Evolutionary conservation across 2,329 filamentous ascomycete genomes (phyloP).

Genomic region (Trichoderma koningiopsis): DNA sequence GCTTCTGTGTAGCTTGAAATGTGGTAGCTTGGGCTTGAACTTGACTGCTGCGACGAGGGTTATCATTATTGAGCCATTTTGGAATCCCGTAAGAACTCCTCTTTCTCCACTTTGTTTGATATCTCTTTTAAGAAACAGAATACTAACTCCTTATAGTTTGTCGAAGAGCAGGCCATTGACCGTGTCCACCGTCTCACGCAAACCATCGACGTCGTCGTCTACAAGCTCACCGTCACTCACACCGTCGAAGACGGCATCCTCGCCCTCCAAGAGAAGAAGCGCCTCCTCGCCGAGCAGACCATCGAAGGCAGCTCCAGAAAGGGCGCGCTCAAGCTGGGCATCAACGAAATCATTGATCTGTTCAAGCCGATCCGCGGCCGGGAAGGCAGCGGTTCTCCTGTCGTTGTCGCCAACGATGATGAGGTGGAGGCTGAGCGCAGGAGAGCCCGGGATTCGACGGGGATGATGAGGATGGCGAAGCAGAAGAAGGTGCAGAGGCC

Average conservation of each 20-base stretch:
- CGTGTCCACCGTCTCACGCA: slow-evolving; percentile 98
- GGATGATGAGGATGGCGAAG: slow-evolving; percentile 33
- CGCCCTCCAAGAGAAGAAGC: slow-evolving; percentile 92
- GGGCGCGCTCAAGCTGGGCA: slow-evolving; percentile 76
- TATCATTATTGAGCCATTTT: slow-evolving; percentile 95
- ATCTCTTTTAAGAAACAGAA: background rate
- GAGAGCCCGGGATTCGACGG: slow-evolving; percentile 32
- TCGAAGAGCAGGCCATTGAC: slow-evolving; percentile 98
- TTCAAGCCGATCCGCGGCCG: slow-evolving; percentile 66
- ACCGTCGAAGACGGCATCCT: slow-evolving; percentile 94
- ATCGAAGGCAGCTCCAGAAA: slow-evolving; percentile 81
- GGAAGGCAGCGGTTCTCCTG: slow-evolving; percentile 6
- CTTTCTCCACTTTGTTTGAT: background rate
- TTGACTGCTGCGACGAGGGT: slow-evolving; percentile 91
- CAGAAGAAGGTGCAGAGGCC: slow-evolving; percentile 33
- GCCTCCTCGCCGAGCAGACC: slow-evolving; percentile 84
- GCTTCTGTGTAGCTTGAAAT: slow-evolving; percentile 90
- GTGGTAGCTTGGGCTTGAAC: slow-evolving; percentile 89
- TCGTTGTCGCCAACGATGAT: slow-evolving; percentile 12
- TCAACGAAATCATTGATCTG: slow-evolving; percentile 90
- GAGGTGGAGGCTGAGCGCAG: slow-evolving; percentile 27
- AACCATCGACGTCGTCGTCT: slow-evolving; percentile 90
- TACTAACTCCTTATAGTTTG: slow-evolving; percentile 60
- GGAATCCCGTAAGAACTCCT: slow-evolving; percentile 75
- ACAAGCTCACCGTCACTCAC: slow-evolving; percentile 84